Percentiles rank a stretch among this genome's conserved stretches.
Conservation (phyloP, 1,139 yeast genomes). For the Zygoascus sp. region DNA sequence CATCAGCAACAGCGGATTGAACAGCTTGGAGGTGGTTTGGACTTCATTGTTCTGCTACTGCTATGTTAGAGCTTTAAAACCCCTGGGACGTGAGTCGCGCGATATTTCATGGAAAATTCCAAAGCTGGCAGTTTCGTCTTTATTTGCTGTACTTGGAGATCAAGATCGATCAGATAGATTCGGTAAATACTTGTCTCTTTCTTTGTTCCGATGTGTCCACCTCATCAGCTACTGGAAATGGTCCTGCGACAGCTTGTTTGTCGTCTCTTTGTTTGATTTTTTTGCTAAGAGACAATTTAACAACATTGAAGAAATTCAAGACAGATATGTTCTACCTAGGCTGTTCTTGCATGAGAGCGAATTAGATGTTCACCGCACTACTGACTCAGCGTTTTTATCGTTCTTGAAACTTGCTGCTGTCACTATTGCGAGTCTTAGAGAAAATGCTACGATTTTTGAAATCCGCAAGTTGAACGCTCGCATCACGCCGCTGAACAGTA, state of each 20-base stretch:
- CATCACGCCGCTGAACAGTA: slow-evolving; percentile 19
- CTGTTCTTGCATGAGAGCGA: neutral
- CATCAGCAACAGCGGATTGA: neutral
- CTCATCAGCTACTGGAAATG: slow-evolving; percentile 11
- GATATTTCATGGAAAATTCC: slow-evolving; percentile 9
- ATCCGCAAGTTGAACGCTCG: slow-evolving; percentile 18
- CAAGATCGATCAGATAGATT: neutral
- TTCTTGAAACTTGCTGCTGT: slow-evolving; percentile 19
- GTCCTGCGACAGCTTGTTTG: slow-evolving; percentile 7
- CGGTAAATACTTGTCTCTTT: slow-evolving; percentile 4
- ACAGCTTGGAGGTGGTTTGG: slow-evolving; percentile 1
- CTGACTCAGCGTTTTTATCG: slow-evolving; percentile 18
- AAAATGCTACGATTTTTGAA: neutral
- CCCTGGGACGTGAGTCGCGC: too few species aligned
- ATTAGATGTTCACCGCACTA: neutral
- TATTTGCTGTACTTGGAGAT: neutral
- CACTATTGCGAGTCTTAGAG: slow-evolving; percentile 12
- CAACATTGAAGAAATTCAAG: slow-evolving; percentile 7
- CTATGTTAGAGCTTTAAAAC: neutral
- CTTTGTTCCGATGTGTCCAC: slow-evolving; percentile 6
- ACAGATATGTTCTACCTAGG: neutral
- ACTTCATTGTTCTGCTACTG: slow-evolving; percentile 2
- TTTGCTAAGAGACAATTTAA: slow-evolving; percentile 10
- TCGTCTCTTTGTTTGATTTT: slow-evolving; percentile 9
- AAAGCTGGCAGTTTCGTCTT: neutral